phyloP scores from a whole-genome alignment of 2,329 filamentous ascomycete species.

The Botrytis tulipae region DNA sequence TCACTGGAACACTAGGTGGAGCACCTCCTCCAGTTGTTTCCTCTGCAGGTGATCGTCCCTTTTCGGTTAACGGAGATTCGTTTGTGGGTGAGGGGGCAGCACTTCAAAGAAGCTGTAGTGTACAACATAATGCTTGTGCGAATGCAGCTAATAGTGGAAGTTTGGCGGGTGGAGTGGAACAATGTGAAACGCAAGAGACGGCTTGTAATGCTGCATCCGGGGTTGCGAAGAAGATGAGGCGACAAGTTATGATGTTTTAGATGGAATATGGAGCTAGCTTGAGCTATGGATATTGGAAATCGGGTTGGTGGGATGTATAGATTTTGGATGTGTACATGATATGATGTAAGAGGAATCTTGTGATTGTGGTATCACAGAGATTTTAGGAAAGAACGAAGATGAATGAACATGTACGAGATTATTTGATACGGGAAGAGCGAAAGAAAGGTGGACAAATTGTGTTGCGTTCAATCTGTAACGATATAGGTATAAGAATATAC shows the following conservation, averaged over 20 bases:
- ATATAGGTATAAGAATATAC: background rate
- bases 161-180: slow-evolving; percentile 43
- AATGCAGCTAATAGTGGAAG: slow-evolving; percentile 54
- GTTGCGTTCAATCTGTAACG: background rate
- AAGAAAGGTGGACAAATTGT: no score
- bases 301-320: background rate
- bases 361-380: background rate
- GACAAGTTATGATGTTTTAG: background rate
- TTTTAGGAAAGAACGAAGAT: background rate
- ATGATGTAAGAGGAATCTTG: background rate
- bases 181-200: slow-evolving; percentile 56
- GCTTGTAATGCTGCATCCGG: slow-evolving; percentile 28
- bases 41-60: slow-evolving; percentile 52
- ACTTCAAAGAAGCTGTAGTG: slow-evolving; percentile 58
- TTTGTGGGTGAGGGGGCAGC: slow-evolving; percentile 58
- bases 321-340: background rate
- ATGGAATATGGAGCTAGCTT: background rate
- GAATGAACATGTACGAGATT: background rate
- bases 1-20: slow-evolving; percentile 50
- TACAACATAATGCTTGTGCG: slow-evolving; percentile 40
- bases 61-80: slow-evolving; percentile 54
- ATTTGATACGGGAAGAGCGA: background rate
- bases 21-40: slow-evolving; percentile 47
- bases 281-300: no score
- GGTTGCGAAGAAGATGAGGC: background rate